Conservation (phyloP, 2,329 filamentous ascomycete species). For the Lachnellula suecica region DNA sequence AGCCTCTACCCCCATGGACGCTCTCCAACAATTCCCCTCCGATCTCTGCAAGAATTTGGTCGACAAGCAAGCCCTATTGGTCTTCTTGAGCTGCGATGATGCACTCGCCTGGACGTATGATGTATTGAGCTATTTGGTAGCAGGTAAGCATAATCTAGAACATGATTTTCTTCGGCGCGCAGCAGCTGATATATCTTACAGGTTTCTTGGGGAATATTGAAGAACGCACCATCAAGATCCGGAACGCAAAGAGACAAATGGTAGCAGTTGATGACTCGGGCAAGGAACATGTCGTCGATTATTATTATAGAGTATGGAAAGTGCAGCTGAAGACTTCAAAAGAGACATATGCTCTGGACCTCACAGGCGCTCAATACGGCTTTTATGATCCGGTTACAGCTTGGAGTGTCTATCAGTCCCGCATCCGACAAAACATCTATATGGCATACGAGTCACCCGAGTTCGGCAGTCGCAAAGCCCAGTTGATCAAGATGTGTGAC, state of each 20-base stretch:
- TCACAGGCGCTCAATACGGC: conserved; percentile 14
- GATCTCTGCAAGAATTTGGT: background rate
- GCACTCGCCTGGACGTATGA: background rate
- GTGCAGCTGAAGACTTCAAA: background rate
- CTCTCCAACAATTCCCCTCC: background rate
- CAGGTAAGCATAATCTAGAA: background rate
- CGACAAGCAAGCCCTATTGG: background rate
- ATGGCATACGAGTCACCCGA: no score
- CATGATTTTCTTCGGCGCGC: background rate
- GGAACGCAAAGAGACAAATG: conserved; percentile 1
- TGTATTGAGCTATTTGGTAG: background rate
- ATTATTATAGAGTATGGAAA: conserved; percentile 1
- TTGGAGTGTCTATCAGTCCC: background rate
- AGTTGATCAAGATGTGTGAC: background rate
- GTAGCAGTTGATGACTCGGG: background rate
- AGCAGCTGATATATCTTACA: background rate
- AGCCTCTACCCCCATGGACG: background rate
- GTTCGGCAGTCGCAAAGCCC: background rate
- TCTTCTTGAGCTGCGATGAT: background rate
- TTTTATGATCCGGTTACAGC: conserved; percentile 8
- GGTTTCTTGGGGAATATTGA: conserved; percentile 3
- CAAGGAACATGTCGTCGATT: background rate
- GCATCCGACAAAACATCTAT: background rate
- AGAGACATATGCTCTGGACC: conserved; percentile 11
- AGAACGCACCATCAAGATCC: background rate